Conservation (phyloP, 1,284 basidiomycete genomes). For the Entoloma clypeatum region DNA sequence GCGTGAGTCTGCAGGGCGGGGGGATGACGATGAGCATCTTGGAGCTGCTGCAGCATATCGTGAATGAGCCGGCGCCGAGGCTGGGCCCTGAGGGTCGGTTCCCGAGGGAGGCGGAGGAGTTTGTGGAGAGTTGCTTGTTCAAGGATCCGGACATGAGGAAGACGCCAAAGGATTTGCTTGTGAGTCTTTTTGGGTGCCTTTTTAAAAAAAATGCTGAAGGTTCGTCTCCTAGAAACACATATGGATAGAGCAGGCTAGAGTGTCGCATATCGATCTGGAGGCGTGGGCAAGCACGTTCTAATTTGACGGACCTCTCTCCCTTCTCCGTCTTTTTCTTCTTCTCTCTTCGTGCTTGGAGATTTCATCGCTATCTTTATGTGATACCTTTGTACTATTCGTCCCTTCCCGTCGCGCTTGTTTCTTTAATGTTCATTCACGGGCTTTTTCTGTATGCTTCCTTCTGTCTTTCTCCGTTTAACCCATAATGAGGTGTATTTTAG, state of each 20-base stretch:
- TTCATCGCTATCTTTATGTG: too few relatives aligned
- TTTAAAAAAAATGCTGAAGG: constrained; percentile 2
- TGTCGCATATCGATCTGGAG: constrained; percentile 23
- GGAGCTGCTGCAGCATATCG: constrained; percentile 95
- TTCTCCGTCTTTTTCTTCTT: not conserved
- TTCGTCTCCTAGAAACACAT: constrained; percentile 15
- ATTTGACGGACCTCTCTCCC: not conserved
- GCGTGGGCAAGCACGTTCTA: constrained; percentile 24
- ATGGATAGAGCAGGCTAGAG: constrained; percentile 24
- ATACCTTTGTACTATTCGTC: too few relatives aligned
- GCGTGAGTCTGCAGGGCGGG: constrained; percentile 85
- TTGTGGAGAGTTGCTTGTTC: constrained; percentile 79
- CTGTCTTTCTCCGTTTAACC: too few relatives aligned
- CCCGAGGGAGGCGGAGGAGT: constrained; percentile 66
- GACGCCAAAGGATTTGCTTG: constrained; percentile 24
- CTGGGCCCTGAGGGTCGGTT: constrained; percentile 70
- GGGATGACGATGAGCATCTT: constrained; percentile 96
- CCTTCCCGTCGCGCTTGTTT: too few relatives aligned
- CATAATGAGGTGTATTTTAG: too few relatives aligned
- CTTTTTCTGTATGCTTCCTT: too few relatives aligned
- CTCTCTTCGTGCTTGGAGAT: too few relatives aligned
- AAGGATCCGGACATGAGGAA: constrained; percentile 75
- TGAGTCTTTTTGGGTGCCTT: constrained; percentile 7
- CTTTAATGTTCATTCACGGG: too few relatives aligned
- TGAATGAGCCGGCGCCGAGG: constrained; percentile 90